Percentiles rank a stretch among this genome's conserved stretches.
phyloP scores from a whole-genome alignment of 768 basidiomycete species.

The Termitomyces titanicus region DNA sequence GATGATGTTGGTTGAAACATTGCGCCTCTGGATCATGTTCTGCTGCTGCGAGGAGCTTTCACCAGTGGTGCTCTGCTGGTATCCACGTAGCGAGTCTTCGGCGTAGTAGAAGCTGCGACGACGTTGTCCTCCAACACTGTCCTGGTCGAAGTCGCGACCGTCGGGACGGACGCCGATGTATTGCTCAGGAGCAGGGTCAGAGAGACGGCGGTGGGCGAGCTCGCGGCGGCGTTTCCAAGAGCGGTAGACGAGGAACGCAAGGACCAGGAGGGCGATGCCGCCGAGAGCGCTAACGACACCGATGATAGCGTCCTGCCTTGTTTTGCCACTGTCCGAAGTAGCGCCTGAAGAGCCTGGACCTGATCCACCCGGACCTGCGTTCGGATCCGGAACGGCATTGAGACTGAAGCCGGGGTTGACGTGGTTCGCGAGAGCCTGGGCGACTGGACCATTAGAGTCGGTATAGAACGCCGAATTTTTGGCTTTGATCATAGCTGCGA shows the following conservation, averaged over 20 bases:
- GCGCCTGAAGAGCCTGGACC: constrained; percentile 21
- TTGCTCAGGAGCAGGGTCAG: constrained; percentile 46
- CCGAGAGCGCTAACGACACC: constrained; percentile 86
- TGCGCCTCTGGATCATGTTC: constrained; percentile 44
- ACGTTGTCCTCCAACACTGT: constrained; percentile 68
- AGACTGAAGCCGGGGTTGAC: constrained; percentile 70
- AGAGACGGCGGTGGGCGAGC: constrained; percentile 67
- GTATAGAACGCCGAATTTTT: constrained; percentile 64
- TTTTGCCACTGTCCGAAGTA: constrained; percentile 34
- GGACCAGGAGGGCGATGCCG: constrained; percentile 67
- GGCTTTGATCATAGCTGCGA: constrained; percentile 64
- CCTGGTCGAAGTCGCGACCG: constrained; percentile 75
- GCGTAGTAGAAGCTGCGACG: constrained; percentile 84
- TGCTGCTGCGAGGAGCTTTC: background rate
- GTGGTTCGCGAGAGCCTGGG: constrained; percentile 55
- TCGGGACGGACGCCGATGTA: constrained; percentile 49
- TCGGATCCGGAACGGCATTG: constrained; percentile 39
- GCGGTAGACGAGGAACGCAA: constrained; percentile 69
- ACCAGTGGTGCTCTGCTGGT: constrained; percentile 32
- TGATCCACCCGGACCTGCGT: constrained; percentile 19
- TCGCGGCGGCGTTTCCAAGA: constrained; percentile 65
- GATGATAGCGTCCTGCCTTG: constrained; percentile 82
- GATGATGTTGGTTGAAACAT: constrained; percentile 59
- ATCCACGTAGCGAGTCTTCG: constrained; percentile 75
- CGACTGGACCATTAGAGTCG: constrained; percentile 38